A percentile compares a stretch with the other conserved stretches of the same genome.
Conservation (phyloP, 192 early-diverging fungal species). For the Coemansia sp. region DNA sequence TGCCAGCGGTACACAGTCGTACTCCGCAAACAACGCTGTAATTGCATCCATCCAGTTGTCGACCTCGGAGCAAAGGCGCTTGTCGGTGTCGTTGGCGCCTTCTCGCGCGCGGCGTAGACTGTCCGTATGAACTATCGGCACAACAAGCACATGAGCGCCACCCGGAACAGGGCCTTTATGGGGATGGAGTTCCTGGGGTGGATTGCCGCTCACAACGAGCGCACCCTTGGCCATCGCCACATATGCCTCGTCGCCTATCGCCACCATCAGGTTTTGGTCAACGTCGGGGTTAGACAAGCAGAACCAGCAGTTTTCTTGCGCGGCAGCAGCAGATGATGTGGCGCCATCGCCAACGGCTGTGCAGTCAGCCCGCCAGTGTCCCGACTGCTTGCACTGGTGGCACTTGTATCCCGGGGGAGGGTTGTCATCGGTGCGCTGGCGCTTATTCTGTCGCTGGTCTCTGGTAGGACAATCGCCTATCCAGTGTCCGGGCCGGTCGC, state of each 20-base stretch:
- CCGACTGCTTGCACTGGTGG: conserved; percentile 52
- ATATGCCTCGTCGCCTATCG: conserved; percentile 80
- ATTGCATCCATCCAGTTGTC: conserved; percentile 44
- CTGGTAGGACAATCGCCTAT: conserved; percentile 63
- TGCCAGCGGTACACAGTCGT: conserved; percentile 65
- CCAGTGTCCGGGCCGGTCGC: conserved; percentile 64
- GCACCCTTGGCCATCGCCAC: conserved; percentile 88
- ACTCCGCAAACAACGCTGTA: conserved; percentile 53
- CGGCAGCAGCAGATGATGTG: conserved; percentile 2
- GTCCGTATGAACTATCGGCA: conserved; percentile 61
- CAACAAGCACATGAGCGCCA: conserved; percentile 79
- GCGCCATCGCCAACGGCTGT: conserved; percentile 23
- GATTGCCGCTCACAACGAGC: conserved; percentile 54
- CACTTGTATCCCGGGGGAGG: conserved; percentile 56
- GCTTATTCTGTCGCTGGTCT: conserved; percentile 39
- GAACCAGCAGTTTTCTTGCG: conserved; percentile 81
- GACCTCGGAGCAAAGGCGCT: conserved; percentile 61
- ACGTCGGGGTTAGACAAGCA: conserved; percentile 89
- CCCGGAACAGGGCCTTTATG: conserved; percentile 61
- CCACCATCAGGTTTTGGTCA: conserved; percentile 86
- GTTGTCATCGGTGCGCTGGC: conserved; percentile 20
- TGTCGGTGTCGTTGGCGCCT: conserved; percentile 32
- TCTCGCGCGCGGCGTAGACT: conserved; percentile 43
- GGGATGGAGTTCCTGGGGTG: conserved; percentile 3
- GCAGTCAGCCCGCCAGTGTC: conserved; percentile 57